phyloP scores from a whole-genome alignment of 2,329 filamentous ascomycete species.

The Metarhizium robertsii region DNA sequence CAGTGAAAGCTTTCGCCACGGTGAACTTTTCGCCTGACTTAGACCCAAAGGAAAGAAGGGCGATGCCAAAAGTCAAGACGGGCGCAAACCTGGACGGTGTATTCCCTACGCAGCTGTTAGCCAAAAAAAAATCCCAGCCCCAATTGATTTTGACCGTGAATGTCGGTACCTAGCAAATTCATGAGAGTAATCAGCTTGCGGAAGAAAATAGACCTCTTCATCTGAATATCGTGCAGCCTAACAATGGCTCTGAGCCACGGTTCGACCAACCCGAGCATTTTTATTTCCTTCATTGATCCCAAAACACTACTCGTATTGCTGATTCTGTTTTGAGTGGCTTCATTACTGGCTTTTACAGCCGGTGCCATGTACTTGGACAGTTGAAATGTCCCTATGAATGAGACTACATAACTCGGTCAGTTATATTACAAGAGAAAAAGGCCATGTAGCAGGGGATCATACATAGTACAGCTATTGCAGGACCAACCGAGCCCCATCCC shows the following conservation, averaged over 20 bases:
- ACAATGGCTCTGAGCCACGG: constrained; percentile 11
- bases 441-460: background rate
- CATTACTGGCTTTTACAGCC: constrained; percentile 14
- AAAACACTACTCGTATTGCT: constrained; percentile 18
- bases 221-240: constrained; percentile 10
- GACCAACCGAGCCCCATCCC: constrained; percentile 34
- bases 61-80: constrained; percentile 13
- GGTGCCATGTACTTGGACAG: background rate
- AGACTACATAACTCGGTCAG: background rate
- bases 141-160: too few species aligned
- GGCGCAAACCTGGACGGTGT: constrained; percentile 8
- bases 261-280: constrained; percentile 19
- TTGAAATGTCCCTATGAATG: background rate
- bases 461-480: constrained; percentile 25
- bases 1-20: too few species aligned
- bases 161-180: constrained; percentile 11
- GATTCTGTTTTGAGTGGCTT: constrained; percentile 19
- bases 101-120: background rate
- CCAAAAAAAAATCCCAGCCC: too few species aligned
- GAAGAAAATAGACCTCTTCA: constrained; percentile 12
- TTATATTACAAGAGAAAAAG: background rate
- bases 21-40: too few species aligned
- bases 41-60: constrained; percentile 2
- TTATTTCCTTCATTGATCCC: constrained; percentile 20
- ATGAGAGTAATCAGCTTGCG: constrained; percentile 13